Conservation (phyloP, 495 filamentous ascomycete genomes). For the Lepidopterella palustris region DNA sequence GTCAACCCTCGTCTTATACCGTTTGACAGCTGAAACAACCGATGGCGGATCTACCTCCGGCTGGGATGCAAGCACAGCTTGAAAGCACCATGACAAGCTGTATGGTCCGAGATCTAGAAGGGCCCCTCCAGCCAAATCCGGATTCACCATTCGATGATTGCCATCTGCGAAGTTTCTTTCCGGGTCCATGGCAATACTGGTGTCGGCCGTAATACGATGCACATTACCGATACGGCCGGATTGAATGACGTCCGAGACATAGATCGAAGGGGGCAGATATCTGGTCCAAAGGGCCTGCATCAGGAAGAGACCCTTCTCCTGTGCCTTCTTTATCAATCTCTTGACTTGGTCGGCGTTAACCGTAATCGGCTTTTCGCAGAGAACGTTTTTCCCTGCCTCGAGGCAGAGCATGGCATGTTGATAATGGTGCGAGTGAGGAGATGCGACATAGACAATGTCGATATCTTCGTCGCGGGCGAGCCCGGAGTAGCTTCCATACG, state of each 20-base stretch:
- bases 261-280: conserved; percentile 78
- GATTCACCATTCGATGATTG: conserved; percentile 77
- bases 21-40: conserved; percentile 58
- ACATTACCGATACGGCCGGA: conserved; percentile 70
- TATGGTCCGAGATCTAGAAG: conserved; percentile 86
- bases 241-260: conserved; percentile 66
- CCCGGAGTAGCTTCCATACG: conserved; percentile 78
- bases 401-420: conserved; percentile 82
- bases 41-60: conserved; percentile 49
- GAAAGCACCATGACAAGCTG: conserved; percentile 88
- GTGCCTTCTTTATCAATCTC: conserved; percentile 63
- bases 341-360: conserved; percentile 78
- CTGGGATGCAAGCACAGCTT: conserved; percentile 79
- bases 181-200: conserved; percentile 45
- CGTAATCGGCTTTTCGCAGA: conserved; percentile 94
- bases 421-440: conserved; percentile 94
- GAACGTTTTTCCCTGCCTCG: conserved; percentile 78
- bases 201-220: conserved; percentile 69
- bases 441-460: conserved; percentile 89
- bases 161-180: conserved; percentile 43
- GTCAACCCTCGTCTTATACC: conserved; percentile 72
- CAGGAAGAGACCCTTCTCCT: conserved; percentile 77
- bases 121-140: conserved; percentile 78
- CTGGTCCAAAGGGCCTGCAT: conserved; percentile 99
- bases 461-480: conserved; percentile 72